Percentiles rank a stretch among this genome's conserved stretches.
phyloP scores from a whole-genome alignment of 148 eudicot species.

The Cornus suecica region DNA sequence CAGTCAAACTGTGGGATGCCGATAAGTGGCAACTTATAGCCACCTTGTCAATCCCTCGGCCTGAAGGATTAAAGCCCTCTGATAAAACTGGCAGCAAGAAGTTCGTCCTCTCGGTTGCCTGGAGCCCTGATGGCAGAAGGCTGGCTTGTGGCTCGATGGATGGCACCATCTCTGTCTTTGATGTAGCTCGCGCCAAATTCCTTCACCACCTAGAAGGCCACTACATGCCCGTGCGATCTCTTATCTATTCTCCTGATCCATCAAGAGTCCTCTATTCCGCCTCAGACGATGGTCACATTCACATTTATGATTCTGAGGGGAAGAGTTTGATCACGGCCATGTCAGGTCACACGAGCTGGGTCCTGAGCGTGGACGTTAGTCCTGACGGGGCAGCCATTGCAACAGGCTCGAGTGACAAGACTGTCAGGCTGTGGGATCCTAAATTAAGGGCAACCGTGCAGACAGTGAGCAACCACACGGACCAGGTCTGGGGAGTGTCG shows the following conservation, averaged over 20 bases:
- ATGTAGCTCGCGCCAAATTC: slow-evolving; percentile 68
- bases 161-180: slow-evolving; percentile 86
- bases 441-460: slow-evolving; percentile 82
- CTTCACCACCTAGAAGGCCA: slow-evolving; percentile 92
- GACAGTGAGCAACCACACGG: slow-evolving; percentile 71
- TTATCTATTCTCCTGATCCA: slow-evolving; percentile 62
- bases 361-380: slow-evolving; percentile 75
- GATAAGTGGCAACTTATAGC: slow-evolving; percentile 72
- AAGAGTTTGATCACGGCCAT: slow-evolving; percentile 68
- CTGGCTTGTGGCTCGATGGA: slow-evolving; percentile 96
- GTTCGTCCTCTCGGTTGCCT: slow-evolving; percentile 90
- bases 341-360: slow-evolving; percentile 95
- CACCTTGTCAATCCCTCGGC: slow-evolving; percentile 75
- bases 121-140: slow-evolving; percentile 76
- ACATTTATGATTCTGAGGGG: slow-evolving; percentile 83
- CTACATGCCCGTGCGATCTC: slow-evolving; percentile 82
- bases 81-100: slow-evolving; percentile 73
- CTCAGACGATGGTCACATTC: slow-evolving; percentile 79
- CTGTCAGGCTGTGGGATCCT: slow-evolving; percentile 90
- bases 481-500: slow-evolving; percentile 94
- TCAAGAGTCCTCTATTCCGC: slow-evolving; percentile 74
- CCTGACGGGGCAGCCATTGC: slow-evolving; percentile 88
- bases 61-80: slow-evolving; percentile 60
- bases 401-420: slow-evolving; percentile 86
- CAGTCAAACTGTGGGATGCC: slow-evolving; percentile 92